Base-by-base conservation (phyloP, 2,329 filamentous ascomycete species). In the Fusarium sp. region DNA sequence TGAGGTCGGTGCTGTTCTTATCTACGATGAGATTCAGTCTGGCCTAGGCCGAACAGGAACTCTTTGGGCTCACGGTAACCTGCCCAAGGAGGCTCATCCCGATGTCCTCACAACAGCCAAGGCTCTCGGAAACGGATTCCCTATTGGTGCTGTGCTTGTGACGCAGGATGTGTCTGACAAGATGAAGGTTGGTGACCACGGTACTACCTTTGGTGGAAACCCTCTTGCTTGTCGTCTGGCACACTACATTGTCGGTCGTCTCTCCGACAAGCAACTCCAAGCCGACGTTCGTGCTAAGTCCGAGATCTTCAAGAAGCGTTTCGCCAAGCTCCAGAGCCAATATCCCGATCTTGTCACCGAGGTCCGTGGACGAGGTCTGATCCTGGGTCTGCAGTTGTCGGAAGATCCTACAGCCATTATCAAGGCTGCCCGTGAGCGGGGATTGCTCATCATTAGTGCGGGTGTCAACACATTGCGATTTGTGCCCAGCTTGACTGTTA, bases 1-100 rank as follows among this genome's bases (percentile, higher is more conserved):
- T 62, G 92, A 94, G 76, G 94, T 98, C 36, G 94, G 94, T 57
- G 95, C 95, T 4, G 90, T 98, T 7, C 85, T 99, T 64, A 93
- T 98, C 79, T 95, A 96, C 82, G 96, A 99, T 79, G 96, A 99
- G 86, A 99, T 99, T 71, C 96, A 99, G 83, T 98, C 95, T 81
- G 96, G 96, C 59, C 86, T 99, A 38, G 91, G 91, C 31, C 91
- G 96, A 58, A 98, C 96, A 3, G 96, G 96, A 39, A 88, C 87
- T 18, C 88, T 99, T 77, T 99, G 96, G 96, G 96, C 96, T 1
- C 95, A 99, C 79, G 87, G 87, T 16, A 86, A 87, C 65, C 87
- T 96, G 30, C 92, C 93, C 39, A 85, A 87, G 75, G 91, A 93
- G 73, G 94, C 95, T 4, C 96, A 99, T 80, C 96, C 96, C 12